phyloP scores from a whole-genome alignment of 2,329 filamentous ascomycete species.

The Fusarium nelsonii region DNA sequence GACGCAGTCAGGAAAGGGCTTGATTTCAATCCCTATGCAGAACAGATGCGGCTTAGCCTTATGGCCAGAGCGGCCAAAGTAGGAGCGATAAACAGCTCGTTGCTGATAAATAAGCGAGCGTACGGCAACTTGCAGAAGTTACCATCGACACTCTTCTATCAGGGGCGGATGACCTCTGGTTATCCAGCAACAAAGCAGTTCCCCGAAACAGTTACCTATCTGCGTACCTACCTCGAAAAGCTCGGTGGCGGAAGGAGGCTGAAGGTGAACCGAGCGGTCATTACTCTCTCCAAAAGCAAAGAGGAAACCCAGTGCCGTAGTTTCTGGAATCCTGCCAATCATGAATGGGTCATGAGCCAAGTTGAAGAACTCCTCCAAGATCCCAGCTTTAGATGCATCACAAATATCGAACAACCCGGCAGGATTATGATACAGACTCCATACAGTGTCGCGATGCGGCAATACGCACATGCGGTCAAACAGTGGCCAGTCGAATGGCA shows the following conservation, averaged over 20 bases:
- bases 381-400: constrained; percentile 50
- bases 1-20: constrained; percentile 36
- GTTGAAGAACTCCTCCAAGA: constrained; percentile 51
- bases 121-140: constrained; percentile 56
- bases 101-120: constrained; percentile 56
- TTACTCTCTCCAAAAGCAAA: constrained; percentile 47
- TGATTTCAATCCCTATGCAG: constrained; percentile 50
- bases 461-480: constrained; percentile 52
- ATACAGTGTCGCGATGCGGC: constrained; percentile 55
- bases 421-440: constrained; percentile 60
- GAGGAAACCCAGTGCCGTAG: constrained; percentile 51
- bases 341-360: constrained; percentile 53
- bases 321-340: constrained; percentile 57
- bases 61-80: constrained; percentile 56
- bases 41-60: constrained; percentile 53
- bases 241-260: constrained; percentile 40
- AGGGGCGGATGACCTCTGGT: constrained; percentile 54
- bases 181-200: constrained; percentile 42
- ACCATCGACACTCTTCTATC: constrained; percentile 59
- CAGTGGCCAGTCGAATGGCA: constrained; percentile 47
- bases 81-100: constrained; percentile 50
- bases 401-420: constrained; percentile 45
- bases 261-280: constrained; percentile 54
- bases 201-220: constrained; percentile 46
- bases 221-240: constrained; percentile 50